Base-by-base conservation (phyloP, 148 eudicot species). In the Diospyros kaki region DNA sequence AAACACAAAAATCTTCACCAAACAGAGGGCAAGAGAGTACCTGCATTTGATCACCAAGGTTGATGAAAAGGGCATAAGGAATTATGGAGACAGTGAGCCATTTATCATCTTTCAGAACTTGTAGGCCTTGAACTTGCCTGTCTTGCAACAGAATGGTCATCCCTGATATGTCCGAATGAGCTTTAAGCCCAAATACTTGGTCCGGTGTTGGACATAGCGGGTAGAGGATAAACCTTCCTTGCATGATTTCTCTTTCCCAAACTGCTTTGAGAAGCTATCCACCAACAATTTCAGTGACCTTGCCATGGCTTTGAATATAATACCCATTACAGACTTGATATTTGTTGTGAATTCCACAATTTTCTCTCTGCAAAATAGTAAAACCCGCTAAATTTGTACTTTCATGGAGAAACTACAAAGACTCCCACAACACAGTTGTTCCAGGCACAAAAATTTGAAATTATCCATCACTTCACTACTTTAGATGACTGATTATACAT, bases 81-180 rank as follows among this genome's bases (percentile, higher is more conserved):
- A 83, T 71, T 45, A 83, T 69, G 8, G 87, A 84, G 60, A 85
- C 87, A 58, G 59, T 70, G 74, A 79, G 75, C 88, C 88, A 87
- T 39, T 83, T 64, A 46, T 73, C 85, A 55, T 85, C 85, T 77
- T 79, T 87, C 18, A 73, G 75, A 54, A 87, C 73, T 13, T 87
- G 85, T 65, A 87, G 90, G 69, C 85, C 87, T 77, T 76, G 75
- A n/a, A 80, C 90, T 18, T 82, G 63, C 17, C 42, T 69, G 72
- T 85, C 86, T 83, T 81, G 90, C 76, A 87, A 71, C 40, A 83
- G 64, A 45, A 87, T 54, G 6, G 90, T 81, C 56, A 85, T 41
- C 51, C 83, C 68, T 42, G 90, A 87, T 41, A 56, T 79, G 76
- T 87, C 90, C 9, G 86, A 70, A 41, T 87, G 88, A 12, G 90